Base-by-base conservation (phyloP, 306 rosid species). In the Prinsepia uniflora region DNA sequence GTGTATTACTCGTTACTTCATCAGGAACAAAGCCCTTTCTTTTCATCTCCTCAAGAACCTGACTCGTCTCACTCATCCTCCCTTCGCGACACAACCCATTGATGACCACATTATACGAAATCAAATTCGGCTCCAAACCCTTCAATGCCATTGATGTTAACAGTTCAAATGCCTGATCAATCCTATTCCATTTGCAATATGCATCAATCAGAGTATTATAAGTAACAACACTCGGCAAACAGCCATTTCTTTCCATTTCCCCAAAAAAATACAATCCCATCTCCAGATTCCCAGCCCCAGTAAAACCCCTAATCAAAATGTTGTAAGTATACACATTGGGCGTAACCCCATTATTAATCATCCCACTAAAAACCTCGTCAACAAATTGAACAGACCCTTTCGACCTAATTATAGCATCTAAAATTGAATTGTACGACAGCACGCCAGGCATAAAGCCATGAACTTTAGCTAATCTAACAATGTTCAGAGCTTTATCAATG, bases 311-410 rank as follows among this genome's bases (percentile, higher is more conserved):
- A 67, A 90, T 93, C 84, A 93, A 75, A 77, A 93, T 84, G 34
- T 93, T 90, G 64, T 81, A 90, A 0, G 97, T 87, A 53, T 81
- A 90, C 44, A 88, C 89, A 72, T 90, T 93, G 3, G 97, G 96
- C 5, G 96, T 84, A 30, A 87, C 76, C 45, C 90, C 96, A 55
- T 50, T 81, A 12, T 18, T 58, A 11, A 70, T 10, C 96, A 93
- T 93, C 52, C 90, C 97, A 5, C n/a, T 5, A 55, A 84, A 86
- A 10, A 89, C 73, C 40, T 74, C 74, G 78, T 82, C 76, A 0
- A 89, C 90, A 6, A 78, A 40, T 55, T 73, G 15, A 60, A 76
- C 80, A 56, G 88, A 78, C 64, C 68, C 72, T 45, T 70, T 76
- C 3, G 79, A 68, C 65, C 88, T 73, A 13, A 90, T 46, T 2